Percentiles rank a stretch among this genome's conserved stretches.
These are phyloP conservation scores for Agaricales sp. DNA, from an alignment of 1,284 basidiomycete genomes.

Conservation along the genomic window DNA sequence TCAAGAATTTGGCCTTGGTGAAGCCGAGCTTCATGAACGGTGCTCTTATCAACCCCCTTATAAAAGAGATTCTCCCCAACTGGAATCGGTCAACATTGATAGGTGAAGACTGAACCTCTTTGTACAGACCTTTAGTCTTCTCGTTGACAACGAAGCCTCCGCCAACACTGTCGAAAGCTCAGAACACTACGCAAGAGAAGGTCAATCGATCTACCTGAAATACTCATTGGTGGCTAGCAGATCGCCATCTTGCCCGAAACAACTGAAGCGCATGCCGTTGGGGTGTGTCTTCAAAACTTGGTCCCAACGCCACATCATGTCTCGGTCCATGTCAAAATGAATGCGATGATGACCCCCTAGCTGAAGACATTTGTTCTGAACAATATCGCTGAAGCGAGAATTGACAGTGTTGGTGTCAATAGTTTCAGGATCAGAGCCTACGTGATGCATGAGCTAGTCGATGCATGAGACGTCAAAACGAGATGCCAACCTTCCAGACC, in stretches of 20 bases:
- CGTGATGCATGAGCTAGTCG: constrained; percentile 2
- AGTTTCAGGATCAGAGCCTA: constrained; percentile 74
- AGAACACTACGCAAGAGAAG: constrained; percentile 5
- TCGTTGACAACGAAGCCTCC: constrained; percentile 90
- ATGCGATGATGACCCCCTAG: constrained; percentile 67
- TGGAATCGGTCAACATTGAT: constrained; percentile 17
- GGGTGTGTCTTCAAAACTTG: constrained; percentile 73
- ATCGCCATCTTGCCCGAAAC: constrained; percentile 73
- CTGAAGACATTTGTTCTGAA: constrained; percentile 52
- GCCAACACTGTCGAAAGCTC: constrained; percentile 49
- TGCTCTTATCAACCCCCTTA: constrained; percentile 83
- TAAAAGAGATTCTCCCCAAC: constrained; percentile 94
- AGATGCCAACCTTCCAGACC: constrained; percentile 86
- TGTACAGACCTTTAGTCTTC: constrained; percentile 68
- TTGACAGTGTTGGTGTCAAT: constrained; percentile 76
- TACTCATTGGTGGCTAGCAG: constrained; percentile 93
- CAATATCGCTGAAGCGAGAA: constrained; percentile 63
- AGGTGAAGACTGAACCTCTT: background rate
- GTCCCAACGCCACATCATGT: constrained; percentile 90
- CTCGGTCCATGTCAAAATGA: constrained; percentile 76
- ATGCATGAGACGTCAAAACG: constrained; percentile 17
- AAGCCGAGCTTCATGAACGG: constrained; percentile 70
- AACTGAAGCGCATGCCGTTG: constrained; percentile 89
- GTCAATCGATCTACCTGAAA: constrained; percentile 41
- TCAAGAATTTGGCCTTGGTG: constrained; percentile 35